These are phyloP conservation scores for Dissophora globulifera DNA, from an alignment of 192 early-diverging fungal genomes.

Conservation along the genomic window DNA sequence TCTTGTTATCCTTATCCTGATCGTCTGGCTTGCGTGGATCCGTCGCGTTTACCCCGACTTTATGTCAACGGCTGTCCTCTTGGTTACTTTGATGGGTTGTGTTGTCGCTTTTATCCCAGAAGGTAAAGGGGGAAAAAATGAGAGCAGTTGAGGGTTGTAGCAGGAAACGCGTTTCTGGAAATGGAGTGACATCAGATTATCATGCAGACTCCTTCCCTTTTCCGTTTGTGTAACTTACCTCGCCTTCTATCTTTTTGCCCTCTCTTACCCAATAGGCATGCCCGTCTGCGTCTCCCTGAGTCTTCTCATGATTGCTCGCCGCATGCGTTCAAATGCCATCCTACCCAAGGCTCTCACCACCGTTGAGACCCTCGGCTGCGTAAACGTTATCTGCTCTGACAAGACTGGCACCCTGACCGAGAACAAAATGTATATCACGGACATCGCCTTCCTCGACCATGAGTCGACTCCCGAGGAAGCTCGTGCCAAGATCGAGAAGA, in stretches of 20 bases:
- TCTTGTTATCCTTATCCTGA: slow-evolving; percentile 59
- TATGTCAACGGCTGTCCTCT: slow-evolving; percentile 52
- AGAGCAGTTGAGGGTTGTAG: background rate
- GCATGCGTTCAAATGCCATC: slow-evolving; percentile 76
- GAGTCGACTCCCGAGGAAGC: slow-evolving; percentile 44
- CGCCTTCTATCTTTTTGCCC: too few species aligned
- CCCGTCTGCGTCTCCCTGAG: slow-evolving; percentile 83
- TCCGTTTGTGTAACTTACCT: too few species aligned
- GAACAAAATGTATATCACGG: slow-evolving; percentile 75
- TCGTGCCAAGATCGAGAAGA: slow-evolving; percentile 37
- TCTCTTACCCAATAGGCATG: slow-evolving; percentile 58
- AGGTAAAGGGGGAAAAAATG: slow-evolving; percentile 25
- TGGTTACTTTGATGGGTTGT: slow-evolving; percentile 68
- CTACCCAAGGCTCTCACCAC: slow-evolving; percentile 86
- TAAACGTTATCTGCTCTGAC: slow-evolving; percentile 74
- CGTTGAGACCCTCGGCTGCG: slow-evolving; percentile 89
- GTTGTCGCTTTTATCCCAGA: slow-evolving; percentile 84
- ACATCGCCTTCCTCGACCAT: slow-evolving; percentile 56
- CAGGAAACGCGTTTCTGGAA: background rate
- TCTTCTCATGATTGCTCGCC: slow-evolving; percentile 78
- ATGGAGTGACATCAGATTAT: too few species aligned
- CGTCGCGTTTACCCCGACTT: slow-evolving; percentile 65
- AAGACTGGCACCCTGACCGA: slow-evolving; percentile 95
- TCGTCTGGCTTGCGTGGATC: slow-evolving; percentile 69
- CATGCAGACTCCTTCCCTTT: too few species aligned